Conservation (phyloP, 2,329 filamentous ascomycete species). For the Monosporascus ibericus region DNA sequence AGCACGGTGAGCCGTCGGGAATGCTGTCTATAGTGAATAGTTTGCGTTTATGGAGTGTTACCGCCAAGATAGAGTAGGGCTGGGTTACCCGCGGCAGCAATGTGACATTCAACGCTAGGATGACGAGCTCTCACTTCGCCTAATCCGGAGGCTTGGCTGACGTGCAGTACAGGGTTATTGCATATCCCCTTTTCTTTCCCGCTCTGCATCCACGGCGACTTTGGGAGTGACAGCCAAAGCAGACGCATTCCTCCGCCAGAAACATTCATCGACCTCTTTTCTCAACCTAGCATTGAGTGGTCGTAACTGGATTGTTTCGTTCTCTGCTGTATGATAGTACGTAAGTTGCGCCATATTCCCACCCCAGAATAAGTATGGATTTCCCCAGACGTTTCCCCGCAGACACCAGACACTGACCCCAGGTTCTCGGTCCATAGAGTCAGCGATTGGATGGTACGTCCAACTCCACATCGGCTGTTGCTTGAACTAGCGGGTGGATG, state of each 20-base stretch:
- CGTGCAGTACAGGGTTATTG: neutral
- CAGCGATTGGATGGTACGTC: neutral
- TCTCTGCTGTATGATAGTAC: neutral
- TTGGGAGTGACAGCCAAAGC: neutral
- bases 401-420: neutral
- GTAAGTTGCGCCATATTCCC: neutral
- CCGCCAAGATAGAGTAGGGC: neutral
- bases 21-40: neutral
- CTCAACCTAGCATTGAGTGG: neutral
- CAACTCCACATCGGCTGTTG: neutral
- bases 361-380: neutral
- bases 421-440: neutral
- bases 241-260: neutral
- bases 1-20: neutral
- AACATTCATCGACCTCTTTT: neutral
- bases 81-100: neutral
- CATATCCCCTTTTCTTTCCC: neutral
- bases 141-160: conserved; percentile 8
- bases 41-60: neutral
- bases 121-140: conserved; percentile 12
- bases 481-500: neutral
- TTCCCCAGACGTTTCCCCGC: neutral
- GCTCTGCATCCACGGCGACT: neutral
- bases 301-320: neutral
- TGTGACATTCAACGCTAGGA: conserved; percentile 13